Conservation (phyloP, 2,329 filamentous ascomycete species). For the Aureobasidium sp. region DNA sequence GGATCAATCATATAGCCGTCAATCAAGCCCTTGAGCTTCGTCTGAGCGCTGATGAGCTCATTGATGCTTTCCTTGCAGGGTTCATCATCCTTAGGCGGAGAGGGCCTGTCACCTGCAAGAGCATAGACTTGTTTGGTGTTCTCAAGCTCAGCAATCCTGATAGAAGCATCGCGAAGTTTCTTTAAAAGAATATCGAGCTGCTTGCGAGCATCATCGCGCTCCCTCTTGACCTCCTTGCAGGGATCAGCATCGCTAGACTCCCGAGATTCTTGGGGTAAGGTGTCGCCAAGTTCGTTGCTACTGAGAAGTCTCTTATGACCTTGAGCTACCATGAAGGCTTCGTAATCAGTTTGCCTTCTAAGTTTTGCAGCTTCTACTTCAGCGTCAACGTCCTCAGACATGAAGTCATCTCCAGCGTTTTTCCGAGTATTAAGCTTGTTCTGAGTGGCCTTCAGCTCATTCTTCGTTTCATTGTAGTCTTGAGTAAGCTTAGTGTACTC, state of each 20-base stretch:
- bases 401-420: too few relatives aligned
- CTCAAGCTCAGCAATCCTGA: neutral
- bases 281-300: too few relatives aligned
- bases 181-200: neutral
- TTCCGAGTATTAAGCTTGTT: too few relatives aligned
- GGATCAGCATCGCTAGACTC: neutral
- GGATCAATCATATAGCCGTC: neutral
- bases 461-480: too few relatives aligned
- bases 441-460: too few relatives aligned
- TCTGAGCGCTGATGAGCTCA: conserved; percentile 1
- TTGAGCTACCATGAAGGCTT: too few relatives aligned
- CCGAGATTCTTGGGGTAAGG: too few relatives aligned
- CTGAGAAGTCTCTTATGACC: too few relatives aligned
- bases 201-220: neutral
- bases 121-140: neutral
- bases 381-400: too few relatives aligned
- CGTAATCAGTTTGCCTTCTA: too few relatives aligned
- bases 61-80: neutral
- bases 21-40: neutral
- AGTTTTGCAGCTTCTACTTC: too few relatives aligned
- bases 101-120: neutral
- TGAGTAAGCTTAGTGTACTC: too few relatives aligned
- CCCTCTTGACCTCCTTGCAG: neutral
- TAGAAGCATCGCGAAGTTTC: neutral
- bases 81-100: neutral